These are phyloP conservation scores for Fusarium setosum DNA, from an alignment of 2,329 filamentous ascomycete genomes.

Conservation along the genomic window DNA sequence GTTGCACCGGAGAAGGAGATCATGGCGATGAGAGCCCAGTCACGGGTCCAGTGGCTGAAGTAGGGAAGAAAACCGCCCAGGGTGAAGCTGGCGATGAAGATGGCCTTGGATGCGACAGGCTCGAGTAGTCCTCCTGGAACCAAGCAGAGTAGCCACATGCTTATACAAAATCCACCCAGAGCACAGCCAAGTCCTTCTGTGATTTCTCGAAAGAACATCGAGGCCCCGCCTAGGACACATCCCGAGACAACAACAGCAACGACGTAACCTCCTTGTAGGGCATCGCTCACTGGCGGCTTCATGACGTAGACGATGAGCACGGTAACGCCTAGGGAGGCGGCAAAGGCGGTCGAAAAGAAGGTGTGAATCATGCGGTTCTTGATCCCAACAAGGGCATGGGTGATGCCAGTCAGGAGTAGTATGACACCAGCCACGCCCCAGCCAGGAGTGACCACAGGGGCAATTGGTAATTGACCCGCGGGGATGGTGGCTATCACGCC, in stretches of 20 bases:
- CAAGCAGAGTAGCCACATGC: constrained; percentile 91
- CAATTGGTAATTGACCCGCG: constrained; percentile 72
- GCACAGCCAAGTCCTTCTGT: constrained; percentile 85
- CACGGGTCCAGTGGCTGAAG: constrained; percentile 81
- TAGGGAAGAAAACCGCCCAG: constrained; percentile 77
- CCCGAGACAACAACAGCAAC: constrained; percentile 82
- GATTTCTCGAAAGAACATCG: constrained; percentile 84
- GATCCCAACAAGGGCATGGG: constrained; percentile 82
- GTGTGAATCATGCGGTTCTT: constrained; percentile 84
- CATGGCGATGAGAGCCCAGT: constrained; percentile 79
- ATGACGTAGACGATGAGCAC: constrained; percentile 92
- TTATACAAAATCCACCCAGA: constrained; percentile 85
- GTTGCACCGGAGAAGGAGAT: constrained; percentile 88
- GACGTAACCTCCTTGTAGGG: constrained; percentile 87
- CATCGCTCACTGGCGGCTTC: constrained; percentile 78
- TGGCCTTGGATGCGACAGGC: constrained; percentile 70
- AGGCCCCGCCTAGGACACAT: constrained; percentile 76
- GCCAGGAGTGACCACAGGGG: constrained; percentile 82
- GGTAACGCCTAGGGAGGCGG: constrained; percentile 78
- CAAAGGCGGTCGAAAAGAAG: constrained; percentile 82
- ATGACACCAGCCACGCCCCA: constrained; percentile 83
- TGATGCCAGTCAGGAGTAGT: constrained; percentile 77
- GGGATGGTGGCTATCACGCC: constrained; percentile 56
- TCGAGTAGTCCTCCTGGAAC: constrained; percentile 80
- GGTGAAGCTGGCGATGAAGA: constrained; percentile 81